These are phyloP conservation scores for Yarrowia hollandica DNA, from an alignment of 805 yeast genomes.

Conservation along the genomic window DNA sequence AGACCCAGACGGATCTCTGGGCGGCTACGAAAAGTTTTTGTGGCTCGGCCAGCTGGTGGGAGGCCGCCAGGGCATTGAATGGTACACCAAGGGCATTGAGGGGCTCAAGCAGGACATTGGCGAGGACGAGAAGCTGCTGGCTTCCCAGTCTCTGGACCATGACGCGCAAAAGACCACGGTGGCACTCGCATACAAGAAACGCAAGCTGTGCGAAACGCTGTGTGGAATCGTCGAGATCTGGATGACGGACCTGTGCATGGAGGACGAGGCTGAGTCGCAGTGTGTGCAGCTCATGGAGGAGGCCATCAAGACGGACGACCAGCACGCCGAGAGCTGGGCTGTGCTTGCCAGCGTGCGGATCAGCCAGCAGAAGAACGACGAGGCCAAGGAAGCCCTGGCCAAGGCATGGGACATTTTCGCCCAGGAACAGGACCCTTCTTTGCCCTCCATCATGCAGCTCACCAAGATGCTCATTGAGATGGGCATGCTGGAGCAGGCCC, in stretches of 20 bases:
- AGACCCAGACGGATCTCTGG: constrained; percentile 65
- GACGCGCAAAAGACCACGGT: constrained; percentile 33
- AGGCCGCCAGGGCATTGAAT: constrained; percentile 67
- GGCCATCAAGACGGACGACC: constrained; percentile 54
- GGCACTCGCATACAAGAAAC: constrained; percentile 44
- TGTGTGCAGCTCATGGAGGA: constrained; percentile 72
- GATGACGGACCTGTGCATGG: constrained; percentile 98
- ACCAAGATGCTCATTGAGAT: constrained; percentile 77
- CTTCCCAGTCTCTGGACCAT: constrained; percentile 20
- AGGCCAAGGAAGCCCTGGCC: constrained; percentile 66
- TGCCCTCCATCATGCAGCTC: constrained; percentile 72
- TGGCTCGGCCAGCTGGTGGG: constrained; percentile 91
- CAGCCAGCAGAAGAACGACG: constrained; percentile 74
- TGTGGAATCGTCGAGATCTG: constrained; percentile 82
- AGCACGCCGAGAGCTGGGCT: constrained; percentile 79
- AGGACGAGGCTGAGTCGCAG: constrained; percentile 75
- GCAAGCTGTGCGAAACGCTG: constrained; percentile 71
- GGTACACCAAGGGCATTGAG: constrained; percentile 63
- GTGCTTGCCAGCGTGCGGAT: constrained; percentile 83
- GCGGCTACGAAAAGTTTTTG: constrained; percentile 74
- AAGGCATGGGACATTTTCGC: constrained; percentile 74
- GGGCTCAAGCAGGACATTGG: constrained; percentile 49
- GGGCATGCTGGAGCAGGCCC: constrained; percentile 65
- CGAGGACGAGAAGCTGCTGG: constrained; percentile 31
- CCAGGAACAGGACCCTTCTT: constrained; percentile 45